Percentiles rank a stretch among this genome's conserved stretches.
Evolutionary conservation across 2,329 filamentous ascomycete genomes (phyloP).

Genomic region (Beauveria asiatica): DNA sequence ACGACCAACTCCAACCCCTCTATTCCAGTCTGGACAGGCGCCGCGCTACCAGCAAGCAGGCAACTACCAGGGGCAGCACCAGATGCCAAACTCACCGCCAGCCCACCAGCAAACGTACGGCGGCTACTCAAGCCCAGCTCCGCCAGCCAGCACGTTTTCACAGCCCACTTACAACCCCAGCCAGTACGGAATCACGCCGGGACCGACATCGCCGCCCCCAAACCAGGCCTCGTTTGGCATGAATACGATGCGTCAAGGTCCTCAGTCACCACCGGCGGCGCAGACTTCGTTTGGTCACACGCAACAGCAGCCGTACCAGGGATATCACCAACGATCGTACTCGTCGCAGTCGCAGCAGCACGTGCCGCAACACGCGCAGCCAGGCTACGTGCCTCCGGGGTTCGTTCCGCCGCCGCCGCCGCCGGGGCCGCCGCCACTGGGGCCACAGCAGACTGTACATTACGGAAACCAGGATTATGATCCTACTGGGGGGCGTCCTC

Average conservation of each 20-base stretch:
- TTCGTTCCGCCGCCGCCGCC: slow-evolving; percentile 57
- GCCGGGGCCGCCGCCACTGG: slow-evolving; percentile 52
- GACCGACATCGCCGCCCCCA: slow-evolving; percentile 54
- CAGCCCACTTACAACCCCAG: slow-evolving; percentile 50
- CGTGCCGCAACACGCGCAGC: slow-evolving; percentile 30
- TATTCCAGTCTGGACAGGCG: slow-evolving; percentile 39
- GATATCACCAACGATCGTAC: slow-evolving; percentile 21
- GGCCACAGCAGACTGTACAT: slow-evolving; percentile 54
- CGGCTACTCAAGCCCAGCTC: slow-evolving; percentile 32
- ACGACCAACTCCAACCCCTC: slow-evolving; percentile 29
- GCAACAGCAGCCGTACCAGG: slow-evolving; percentile 26
- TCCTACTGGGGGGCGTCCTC: slow-evolving; percentile 17
- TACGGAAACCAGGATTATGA: slow-evolving; percentile 33
- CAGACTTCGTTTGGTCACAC: slow-evolving; percentile 38
- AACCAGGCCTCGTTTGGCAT: slow-evolving; percentile 46
- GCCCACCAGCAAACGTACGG: slow-evolving; percentile 37
- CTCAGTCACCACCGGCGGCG: slow-evolving; percentile 49
- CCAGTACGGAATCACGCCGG: slow-evolving; percentile 48
- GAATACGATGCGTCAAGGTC: slow-evolving; percentile 26
- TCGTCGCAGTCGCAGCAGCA: slow-evolving; percentile 32
- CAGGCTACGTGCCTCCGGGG: slow-evolving; percentile 42
- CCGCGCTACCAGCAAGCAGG: slow-evolving; percentile 43
- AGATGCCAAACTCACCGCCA: slow-evolving; percentile 48
- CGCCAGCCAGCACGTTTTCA: slow-evolving; percentile 35
- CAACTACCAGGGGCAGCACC: slow-evolving; percentile 50